Evolutionary conservation across 257 asterid species (phyloP).

Genomic region (Rhazya stricta): DNA sequence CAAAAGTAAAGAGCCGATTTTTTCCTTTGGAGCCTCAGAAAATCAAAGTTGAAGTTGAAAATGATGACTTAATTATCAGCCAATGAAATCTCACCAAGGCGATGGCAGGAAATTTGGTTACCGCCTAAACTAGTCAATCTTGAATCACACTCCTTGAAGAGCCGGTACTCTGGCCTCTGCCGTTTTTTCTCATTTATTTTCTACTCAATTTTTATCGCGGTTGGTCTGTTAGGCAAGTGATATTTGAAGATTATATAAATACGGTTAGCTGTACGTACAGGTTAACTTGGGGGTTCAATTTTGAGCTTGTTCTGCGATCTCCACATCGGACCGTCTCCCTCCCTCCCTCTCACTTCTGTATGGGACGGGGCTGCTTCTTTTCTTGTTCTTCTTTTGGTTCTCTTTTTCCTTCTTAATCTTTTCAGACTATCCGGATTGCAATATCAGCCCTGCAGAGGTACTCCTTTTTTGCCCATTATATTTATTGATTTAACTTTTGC

Average conservation of each 20-base stretch:
- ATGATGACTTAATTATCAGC: background rate
- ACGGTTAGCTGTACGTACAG: background rate
- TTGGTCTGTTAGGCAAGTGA: no score
- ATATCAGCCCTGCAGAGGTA: constrained; percentile 14
- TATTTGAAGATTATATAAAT: no score
- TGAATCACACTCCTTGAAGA: background rate
- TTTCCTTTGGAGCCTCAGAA: background rate
- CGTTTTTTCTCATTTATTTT: background rate
- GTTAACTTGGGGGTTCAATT: background rate
- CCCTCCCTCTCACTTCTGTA: background rate
- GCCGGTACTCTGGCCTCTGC: background rate
- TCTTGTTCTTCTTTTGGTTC: background rate
- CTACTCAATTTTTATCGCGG: no score
- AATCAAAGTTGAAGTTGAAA: background rate
- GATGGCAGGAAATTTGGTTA: background rate
- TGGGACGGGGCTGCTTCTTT: background rate
- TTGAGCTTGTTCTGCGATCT: background rate
- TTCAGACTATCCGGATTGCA: background rate
- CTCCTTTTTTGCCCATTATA: background rate
- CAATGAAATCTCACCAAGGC: background rate
- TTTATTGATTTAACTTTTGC: constrained; percentile 5
- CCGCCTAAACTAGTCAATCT: background rate
- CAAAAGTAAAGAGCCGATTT: background rate
- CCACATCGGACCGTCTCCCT: background rate
- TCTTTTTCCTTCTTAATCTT: no score